These are phyloP conservation scores for Nepenthes alata DNA, from an alignment of 179 eudicot genomes.

Conservation along the genomic window DNA sequence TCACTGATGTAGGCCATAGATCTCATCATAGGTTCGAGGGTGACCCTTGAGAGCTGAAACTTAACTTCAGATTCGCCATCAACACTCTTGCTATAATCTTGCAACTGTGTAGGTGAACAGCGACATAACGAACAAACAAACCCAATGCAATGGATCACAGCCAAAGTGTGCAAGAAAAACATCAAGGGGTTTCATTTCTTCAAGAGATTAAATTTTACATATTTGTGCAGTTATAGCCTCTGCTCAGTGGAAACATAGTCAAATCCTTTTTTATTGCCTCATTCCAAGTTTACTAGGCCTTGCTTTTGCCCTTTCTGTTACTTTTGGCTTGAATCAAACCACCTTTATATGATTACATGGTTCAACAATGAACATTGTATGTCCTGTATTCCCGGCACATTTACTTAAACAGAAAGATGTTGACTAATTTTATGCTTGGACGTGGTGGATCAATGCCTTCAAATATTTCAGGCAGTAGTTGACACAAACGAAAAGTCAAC, in stretches of 20 bases:
- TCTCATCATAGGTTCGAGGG: constrained; percentile 79
- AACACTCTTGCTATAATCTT: constrained; percentile 61
- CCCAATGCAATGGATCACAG: too few species aligned
- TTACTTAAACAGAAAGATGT: background rate
- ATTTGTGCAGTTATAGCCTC: too few species aligned
- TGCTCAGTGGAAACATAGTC: background rate
- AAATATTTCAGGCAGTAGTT: too few species aligned
- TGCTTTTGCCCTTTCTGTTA: too few species aligned
- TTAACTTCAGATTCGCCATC: constrained; percentile 69
- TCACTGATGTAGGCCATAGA: constrained; percentile 80
- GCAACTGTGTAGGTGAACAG: constrained; percentile 37
- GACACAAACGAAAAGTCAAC: too few species aligned
- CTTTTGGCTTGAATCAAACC: too few species aligned
- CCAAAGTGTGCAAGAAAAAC: background rate
- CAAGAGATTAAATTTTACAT: background rate
- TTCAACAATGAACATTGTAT: too few species aligned
- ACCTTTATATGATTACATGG: too few species aligned
- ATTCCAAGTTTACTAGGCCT: too few species aligned
- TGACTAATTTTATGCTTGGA: background rate
- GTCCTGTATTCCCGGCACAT: too few species aligned
- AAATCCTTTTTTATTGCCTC: background rate
- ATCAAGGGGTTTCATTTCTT: background rate
- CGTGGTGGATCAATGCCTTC: background rate
- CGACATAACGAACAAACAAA: too few species aligned
- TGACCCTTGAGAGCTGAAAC: constrained; percentile 61